Evolutionary conservation across 345 rosid species (phyloP).

Genomic region (Camelina laxa): DNA sequence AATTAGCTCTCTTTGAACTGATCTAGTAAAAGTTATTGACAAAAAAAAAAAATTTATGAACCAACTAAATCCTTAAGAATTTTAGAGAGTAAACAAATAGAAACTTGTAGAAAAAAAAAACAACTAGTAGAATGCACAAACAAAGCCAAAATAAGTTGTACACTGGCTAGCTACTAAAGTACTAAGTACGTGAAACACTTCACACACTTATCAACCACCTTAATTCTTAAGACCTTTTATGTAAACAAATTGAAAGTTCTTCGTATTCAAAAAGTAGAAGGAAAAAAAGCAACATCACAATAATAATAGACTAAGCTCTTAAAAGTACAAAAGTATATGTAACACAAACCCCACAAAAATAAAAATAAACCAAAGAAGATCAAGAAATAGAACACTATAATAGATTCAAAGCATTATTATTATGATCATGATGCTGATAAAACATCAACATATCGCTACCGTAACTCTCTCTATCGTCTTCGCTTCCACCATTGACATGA

Average conservation of each 20-base stretch:
- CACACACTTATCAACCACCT: too few relatives aligned
- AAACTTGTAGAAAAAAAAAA: too few relatives aligned
- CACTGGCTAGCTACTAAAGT: background rate
- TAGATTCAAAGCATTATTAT: constrained; percentile 21
- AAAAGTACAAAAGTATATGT: constrained; percentile 6
- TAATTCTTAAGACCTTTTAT: background rate
- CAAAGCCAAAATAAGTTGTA: background rate
- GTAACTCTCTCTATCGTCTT: constrained; percentile 46
- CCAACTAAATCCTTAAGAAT: background rate
- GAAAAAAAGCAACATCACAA: background rate
- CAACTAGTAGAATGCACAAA: background rate
- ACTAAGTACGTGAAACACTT: too few relatives aligned
- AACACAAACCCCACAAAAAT: constrained; percentile 4
- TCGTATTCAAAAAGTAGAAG: background rate
- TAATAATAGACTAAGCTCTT: constrained; percentile 1
- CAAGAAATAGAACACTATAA: constrained; percentile 14
- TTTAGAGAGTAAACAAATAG: background rate
- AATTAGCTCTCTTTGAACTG: too few relatives aligned
- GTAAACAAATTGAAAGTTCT: background rate
- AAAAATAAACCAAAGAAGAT: constrained; percentile 7
- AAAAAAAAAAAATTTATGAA: too few relatives aligned
- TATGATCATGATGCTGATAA: constrained; percentile 33
- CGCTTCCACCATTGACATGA: constrained; percentile 42
- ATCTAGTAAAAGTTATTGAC: too few relatives aligned
- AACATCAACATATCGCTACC: constrained; percentile 45